A percentile compares a stretch with the other conserved stretches of the same genome.
phyloP scores from a whole-genome alignment of 2,329 filamentous ascomycete genomes.

The Fusarium chaquense region DNA sequence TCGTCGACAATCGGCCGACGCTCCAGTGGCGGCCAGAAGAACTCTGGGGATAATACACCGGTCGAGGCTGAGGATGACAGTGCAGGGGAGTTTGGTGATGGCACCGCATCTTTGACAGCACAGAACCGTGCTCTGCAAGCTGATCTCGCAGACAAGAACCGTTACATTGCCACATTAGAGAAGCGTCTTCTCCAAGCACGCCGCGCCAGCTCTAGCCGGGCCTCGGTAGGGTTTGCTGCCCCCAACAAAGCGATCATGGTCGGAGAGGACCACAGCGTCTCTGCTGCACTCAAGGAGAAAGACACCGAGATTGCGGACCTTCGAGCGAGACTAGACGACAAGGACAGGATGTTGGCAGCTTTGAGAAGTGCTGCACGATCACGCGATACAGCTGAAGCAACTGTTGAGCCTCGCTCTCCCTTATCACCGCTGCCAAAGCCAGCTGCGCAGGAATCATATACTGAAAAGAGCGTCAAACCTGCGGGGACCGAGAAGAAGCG shows the following conservation, averaged over 20 bases:
- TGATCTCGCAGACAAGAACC: constrained; percentile 96
- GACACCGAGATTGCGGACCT: constrained; percentile 93
- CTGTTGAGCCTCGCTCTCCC: constrained; percentile 51
- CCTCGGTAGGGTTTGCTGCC: constrained; percentile 78
- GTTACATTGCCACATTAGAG: constrained; percentile 94
- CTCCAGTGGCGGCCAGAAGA: constrained; percentile 60
- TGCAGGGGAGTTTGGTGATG: constrained; percentile 86
- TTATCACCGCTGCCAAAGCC: constrained; percentile 24
- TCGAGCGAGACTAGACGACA: constrained; percentile 90
- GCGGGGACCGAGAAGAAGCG: constrained; percentile 60
- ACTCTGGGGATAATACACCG: constrained; percentile 56
- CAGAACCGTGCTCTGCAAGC: constrained; percentile 93
- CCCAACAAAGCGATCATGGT: constrained; percentile 73
- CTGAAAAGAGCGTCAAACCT: constrained; percentile 28
- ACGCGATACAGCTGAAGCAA: constrained; percentile 79
- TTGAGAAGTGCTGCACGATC: constrained; percentile 87
- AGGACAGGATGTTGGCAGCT: constrained; percentile 91
- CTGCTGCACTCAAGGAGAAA: constrained; percentile 83
- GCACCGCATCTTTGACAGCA: constrained; percentile 81
- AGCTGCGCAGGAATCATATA: constrained; percentile 14
- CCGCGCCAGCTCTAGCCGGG: constrained; percentile 87
- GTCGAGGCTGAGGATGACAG: constrained; percentile 74
- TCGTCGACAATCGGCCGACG: constrained; percentile 69
- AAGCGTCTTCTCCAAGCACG: constrained; percentile 91
- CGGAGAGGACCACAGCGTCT: constrained; percentile 82